phyloP scores from a whole-genome alignment of 129 eudicot species.

The Flaveria sonorensis region DNA sequence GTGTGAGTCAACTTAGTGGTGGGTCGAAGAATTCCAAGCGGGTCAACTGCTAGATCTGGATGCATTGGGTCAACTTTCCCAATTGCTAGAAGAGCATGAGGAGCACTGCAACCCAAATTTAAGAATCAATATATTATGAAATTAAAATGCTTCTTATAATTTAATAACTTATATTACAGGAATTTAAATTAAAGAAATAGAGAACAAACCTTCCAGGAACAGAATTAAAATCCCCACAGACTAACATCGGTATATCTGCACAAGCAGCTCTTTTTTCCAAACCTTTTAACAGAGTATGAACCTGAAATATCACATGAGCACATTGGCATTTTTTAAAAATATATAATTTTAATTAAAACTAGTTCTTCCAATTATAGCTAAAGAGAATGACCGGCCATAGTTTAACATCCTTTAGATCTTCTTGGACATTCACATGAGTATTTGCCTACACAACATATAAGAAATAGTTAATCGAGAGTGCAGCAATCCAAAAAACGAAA shows the following conservation, averaged over 20 bases:
- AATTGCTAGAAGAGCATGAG: slow-evolving; percentile 87
- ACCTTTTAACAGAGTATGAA: slow-evolving; percentile 89
- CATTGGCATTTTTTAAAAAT: background rate
- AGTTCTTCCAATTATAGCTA: no score
- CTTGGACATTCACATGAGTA: slow-evolving; percentile 90
- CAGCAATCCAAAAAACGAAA: background rate
- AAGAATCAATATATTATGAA: slow-evolving; percentile 7
- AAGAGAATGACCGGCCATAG: slow-evolving; percentile 77
- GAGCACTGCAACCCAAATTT: slow-evolving; percentile 94
- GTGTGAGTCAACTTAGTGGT: slow-evolving; percentile 73
- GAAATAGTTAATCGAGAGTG: background rate
- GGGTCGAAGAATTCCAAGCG: slow-evolving; percentile 86
- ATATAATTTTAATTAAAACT: background rate
- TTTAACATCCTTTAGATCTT: slow-evolving; percentile 93
- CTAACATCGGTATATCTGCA: slow-evolving; percentile 97
- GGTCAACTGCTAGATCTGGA: slow-evolving; percentile 87
- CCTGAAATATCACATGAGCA: slow-evolving; percentile 46
- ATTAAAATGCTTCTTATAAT: background rate
- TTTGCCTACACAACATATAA: slow-evolving; percentile 57
- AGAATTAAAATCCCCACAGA: no score
- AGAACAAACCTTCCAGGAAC: slow-evolving; percentile 76
- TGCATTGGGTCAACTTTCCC: slow-evolving; percentile 95
- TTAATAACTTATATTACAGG: no score
- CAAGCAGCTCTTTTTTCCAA: slow-evolving; percentile 93
- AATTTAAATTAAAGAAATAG: background rate